Conservation (phyloP, 2,329 filamentous ascomycete genomes). For the Didymella segeticola region DNA sequence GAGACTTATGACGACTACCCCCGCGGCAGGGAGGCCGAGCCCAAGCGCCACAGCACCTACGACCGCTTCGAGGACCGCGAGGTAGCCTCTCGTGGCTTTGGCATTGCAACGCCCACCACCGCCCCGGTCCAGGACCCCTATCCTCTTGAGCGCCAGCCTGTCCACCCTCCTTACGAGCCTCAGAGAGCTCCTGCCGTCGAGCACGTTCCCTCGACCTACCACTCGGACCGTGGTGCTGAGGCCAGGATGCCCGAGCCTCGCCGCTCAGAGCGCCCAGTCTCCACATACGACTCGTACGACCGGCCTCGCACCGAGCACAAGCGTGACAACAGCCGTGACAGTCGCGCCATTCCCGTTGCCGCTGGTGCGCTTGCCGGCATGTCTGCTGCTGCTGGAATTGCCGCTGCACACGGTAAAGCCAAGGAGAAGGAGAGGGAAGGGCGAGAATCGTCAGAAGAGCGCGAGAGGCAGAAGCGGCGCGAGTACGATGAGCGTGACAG, state of each 20-base stretch:
- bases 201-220: conserved; percentile 21
- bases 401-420: conserved; percentile 38
- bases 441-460: conserved; percentile 14
- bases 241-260: conserved; percentile 41
- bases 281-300: conserved; percentile 33
- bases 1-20: conserved; percentile 53
- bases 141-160: conserved; percentile 47
- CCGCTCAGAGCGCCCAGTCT: conserved; percentile 9
- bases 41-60: conserved; percentile 44
- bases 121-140: conserved; percentile 41
- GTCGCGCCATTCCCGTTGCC: conserved; percentile 31
- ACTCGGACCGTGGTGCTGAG: conserved; percentile 30
- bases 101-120: conserved; percentile 45
- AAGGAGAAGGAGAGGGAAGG: conserved; percentile 38
- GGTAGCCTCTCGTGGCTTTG: conserved; percentile 56
- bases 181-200: conserved; percentile 20
- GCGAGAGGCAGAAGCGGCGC: conserved; percentile 40
- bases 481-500: conserved; percentile 45
- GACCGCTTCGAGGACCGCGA: conserved; percentile 51
- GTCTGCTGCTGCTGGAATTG: conserved; percentile 35
- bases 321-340: conserved; percentile 33
- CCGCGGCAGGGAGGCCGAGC: conserved; percentile 49
- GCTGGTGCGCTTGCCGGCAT: conserved; percentile 40
- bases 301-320: conserved; percentile 33
- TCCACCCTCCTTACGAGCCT: conserved; percentile 30